Evolutionary conservation across 169 alveolate genomes (phyloP).

Genomic region (Eimeria tenella): DNA sequence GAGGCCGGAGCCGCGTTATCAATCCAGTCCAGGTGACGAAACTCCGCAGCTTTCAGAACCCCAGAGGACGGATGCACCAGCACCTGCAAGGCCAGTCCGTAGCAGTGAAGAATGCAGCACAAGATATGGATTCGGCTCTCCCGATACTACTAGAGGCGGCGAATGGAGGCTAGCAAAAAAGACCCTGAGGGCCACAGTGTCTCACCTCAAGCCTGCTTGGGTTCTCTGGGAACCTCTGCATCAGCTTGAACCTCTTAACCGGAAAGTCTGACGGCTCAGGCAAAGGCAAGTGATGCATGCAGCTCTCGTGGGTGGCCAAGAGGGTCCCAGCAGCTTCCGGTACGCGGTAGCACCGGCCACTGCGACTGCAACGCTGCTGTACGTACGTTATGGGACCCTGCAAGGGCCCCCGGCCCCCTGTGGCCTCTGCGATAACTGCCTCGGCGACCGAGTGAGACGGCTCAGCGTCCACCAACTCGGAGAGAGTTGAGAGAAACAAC

Average conservation of each 20-base stretch:
- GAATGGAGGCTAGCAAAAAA: not conserved
- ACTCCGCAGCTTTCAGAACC: slow-evolving; percentile 87
- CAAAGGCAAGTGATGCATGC: slow-evolving; percentile 90
- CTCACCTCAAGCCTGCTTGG: slow-evolving; percentile 93
- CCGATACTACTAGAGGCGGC: too few relatives aligned
- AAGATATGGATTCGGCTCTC: not conserved
- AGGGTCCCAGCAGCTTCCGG: slow-evolving; percentile 37
- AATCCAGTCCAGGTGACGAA: slow-evolving; percentile 86
- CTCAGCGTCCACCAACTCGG: slow-evolving; percentile 29
- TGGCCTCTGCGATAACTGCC: not conserved
- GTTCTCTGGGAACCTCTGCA: slow-evolving; percentile 91
- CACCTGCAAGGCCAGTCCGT: slow-evolving; percentile 3
- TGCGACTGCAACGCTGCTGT: slow-evolving; percentile 62
- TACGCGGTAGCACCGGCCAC: not conserved
- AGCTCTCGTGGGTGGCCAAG: slow-evolving; percentile 76
- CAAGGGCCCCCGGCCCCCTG: not conserved
- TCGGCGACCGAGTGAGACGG: not conserved
- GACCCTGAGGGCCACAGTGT: not conserved
- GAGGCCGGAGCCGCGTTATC: slow-evolving; percentile 90
- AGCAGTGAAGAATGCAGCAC: not conserved
- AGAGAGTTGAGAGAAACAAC: slow-evolving; percentile 2
- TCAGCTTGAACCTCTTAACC: slow-evolving; percentile 87
- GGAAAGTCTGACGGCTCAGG: slow-evolving; percentile 95
- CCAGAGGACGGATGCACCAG: slow-evolving; percentile 90
- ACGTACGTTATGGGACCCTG: slow-evolving; percentile 31